Evolutionary conservation across 495 filamentous ascomycete genomes (phyloP), one percentile per base, ranked within the genome.

Genomic region (Penicillium angulare): DNA sequence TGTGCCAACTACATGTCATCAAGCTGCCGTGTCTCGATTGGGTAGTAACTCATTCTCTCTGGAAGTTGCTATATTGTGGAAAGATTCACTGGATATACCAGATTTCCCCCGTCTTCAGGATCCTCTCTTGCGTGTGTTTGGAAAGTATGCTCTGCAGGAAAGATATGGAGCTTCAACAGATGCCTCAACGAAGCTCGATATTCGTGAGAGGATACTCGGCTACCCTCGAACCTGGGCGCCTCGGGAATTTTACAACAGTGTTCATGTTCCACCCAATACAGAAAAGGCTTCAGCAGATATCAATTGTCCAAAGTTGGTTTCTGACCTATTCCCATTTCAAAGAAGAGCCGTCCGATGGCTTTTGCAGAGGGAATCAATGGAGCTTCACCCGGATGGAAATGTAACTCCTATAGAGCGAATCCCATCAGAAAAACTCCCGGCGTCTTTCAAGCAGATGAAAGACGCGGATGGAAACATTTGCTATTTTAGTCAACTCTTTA

Each of bases 311-410:
- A 38, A 71, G 7, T 55, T 82, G 5, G 61, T 73, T 12, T 83
- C 74, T 50, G 59, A 77, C 22, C 70, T 90, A 3, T 87, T 85
- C 58, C 84, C 86, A 0, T 92, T 90, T 55, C 87, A 92, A 59
- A 75, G 78, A 50, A 74, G 87, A 53, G 79, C 87, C n/a, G 77
- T 90, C 4, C 66, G 76, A 36, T 92, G 87, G 86, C 69, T 92
- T 52, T 52, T 90, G 24, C 53, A 61, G 43, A 74, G 80, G 57
- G 88, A 90, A 57, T 75, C 79, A 7, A 63, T 77, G 53, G 57
- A 67, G 8, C 59, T 76, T 13, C 52, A 64, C 18, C 47, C 60
- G 7, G 42, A 71, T 48, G 72, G 69, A n/a, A 58, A 47, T 32
- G 41, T 69, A 2, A 15, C 56, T 10, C 57, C 65, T 5, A 36